phyloP scores from a whole-genome alignment of 2,329 filamentous ascomycete species.

The Beauveria medogensis region DNA sequence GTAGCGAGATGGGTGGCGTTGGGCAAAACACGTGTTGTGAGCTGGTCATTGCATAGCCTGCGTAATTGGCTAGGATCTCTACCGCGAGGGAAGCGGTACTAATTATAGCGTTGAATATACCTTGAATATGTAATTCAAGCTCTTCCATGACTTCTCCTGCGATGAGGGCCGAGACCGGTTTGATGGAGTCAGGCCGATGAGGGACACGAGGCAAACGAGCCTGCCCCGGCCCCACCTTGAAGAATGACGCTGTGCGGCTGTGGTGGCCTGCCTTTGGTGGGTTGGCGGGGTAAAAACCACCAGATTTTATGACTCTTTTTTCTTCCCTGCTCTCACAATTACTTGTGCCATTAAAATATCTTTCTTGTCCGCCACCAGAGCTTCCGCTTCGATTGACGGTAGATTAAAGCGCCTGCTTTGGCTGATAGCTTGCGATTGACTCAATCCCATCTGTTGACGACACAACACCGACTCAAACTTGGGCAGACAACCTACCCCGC shows the following conservation, averaged over 20 bases:
- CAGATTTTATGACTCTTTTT: slow-evolving; percentile 9
- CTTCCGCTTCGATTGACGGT: not conserved
- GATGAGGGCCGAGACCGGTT: not conserved
- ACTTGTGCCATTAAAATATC: not conserved
- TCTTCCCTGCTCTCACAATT: not conserved
- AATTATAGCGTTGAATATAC: slow-evolving; percentile 7
- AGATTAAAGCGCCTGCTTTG: not conserved
- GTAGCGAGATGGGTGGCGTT: slow-evolving; percentile 8
- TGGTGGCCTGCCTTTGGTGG: not conserved
- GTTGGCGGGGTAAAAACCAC: slow-evolving; percentile 9
- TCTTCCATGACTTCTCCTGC: not conserved
- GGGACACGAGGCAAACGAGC: not conserved
- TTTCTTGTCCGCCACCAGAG: not conserved
- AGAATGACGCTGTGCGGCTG: slow-evolving; percentile 1
- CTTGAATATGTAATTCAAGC: not conserved
- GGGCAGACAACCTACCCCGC: not conserved
- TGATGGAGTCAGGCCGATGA: not conserved
- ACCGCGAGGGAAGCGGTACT: slow-evolving; percentile 2
- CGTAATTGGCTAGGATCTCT: slow-evolving; percentile 2
- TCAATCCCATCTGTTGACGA: not conserved
- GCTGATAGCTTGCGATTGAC: not conserved
- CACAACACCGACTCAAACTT: not conserved
- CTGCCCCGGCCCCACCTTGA: not conserved
- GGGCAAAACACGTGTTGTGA: slow-evolving; percentile 1
- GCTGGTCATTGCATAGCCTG: not conserved